phyloP scores from a whole-genome alignment of 2,329 filamentous ascomycete genomes.

The Hirsutella minnesotensis region DNA sequence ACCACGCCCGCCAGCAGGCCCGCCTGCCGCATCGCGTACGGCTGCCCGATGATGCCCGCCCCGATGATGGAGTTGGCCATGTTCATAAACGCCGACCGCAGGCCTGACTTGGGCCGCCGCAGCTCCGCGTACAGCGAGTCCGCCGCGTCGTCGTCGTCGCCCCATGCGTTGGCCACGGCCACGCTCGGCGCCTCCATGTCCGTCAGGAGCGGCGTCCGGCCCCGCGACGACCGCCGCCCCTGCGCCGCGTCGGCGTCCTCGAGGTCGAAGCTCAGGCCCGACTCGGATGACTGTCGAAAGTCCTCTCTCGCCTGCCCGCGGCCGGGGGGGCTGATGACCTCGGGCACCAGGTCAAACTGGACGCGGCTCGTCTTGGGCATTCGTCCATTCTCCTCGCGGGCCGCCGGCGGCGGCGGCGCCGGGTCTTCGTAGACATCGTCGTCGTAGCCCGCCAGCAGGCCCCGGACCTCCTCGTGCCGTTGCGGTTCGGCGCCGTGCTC shows the following conservation, averaged over 20 bases:
- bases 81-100: slow-evolving; percentile 93
- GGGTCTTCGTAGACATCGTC: slow-evolving; percentile 9
- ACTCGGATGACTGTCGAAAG: slow-evolving; percentile 8
- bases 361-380: slow-evolving; percentile 56
- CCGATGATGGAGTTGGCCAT: slow-evolving; percentile 99
- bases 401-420: slow-evolving; percentile 14
- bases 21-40: slow-evolving; percentile 91
- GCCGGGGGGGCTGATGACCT: slow-evolving; percentile 23
- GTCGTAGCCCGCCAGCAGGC: slow-evolving; percentile 16
- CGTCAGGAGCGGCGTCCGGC: slow-evolving; percentile 65
- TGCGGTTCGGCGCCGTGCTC: slow-evolving; percentile 15
- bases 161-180: slow-evolving; percentile 47
- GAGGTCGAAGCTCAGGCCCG: slow-evolving; percentile 34
- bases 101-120: slow-evolving; percentile 66
- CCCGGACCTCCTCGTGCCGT: slow-evolving; percentile 19
- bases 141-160: slow-evolving; percentile 21
- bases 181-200: slow-evolving; percentile 73
- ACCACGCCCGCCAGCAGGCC: slow-evolving; percentile 71
- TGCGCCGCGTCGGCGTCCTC: slow-evolving; percentile 32
- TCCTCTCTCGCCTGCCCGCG: not conserved
- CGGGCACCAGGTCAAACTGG: slow-evolving; percentile 53
- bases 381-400: too few relatives aligned
- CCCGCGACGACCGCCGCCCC: slow-evolving; percentile 25
- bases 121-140: slow-evolving; percentile 42
- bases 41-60: slow-evolving; percentile 68